Evolutionary conservation across 2,329 filamentous ascomycete genomes (phyloP).

Genomic region (Alternaria brassicae): DNA sequence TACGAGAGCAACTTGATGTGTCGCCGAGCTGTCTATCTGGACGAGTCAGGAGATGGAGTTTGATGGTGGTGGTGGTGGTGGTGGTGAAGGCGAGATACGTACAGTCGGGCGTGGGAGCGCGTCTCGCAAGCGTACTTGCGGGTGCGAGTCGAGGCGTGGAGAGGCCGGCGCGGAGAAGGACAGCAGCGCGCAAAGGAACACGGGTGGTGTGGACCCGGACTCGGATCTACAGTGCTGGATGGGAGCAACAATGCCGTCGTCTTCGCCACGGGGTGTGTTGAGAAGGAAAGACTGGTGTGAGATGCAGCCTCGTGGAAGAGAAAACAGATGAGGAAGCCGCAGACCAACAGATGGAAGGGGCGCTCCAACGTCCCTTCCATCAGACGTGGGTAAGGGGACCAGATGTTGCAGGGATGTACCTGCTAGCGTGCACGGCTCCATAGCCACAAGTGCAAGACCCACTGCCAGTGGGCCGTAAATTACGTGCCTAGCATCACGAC

Average conservation of each 20-base stretch:
- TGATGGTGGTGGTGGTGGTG: conserved; percentile 9
- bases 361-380: conserved; percentile 34
- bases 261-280: conserved; percentile 20
- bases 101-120: conserved; percentile 22
- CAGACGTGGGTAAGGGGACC: conserved; percentile 18
- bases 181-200: conserved; percentile 34
- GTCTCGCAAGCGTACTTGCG: conserved; percentile 20
- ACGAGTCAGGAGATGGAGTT: conserved; percentile 1
- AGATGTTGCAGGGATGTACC: conserved; percentile 8
- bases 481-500: conserved; percentile 22
- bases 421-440: not conserved
- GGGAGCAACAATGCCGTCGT: conserved; percentile 15
- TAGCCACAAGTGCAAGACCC: not conserved
- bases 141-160: conserved; percentile 31
- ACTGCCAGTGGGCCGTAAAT: conserved; percentile 20
- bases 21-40: conserved; percentile 2
- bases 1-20: not conserved
- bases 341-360: conserved; percentile 35
- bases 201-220: conserved; percentile 18
- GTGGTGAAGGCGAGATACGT: conserved; percentile 2
- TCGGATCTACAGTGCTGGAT: conserved; percentile 7
- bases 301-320: conserved; percentile 27
- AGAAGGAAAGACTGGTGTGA: conserved; percentile 19
- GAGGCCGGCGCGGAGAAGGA: conserved; percentile 35
- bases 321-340: conserved; percentile 30